A percentile compares a stretch with the other conserved stretches of the same genome.
Conservation (phyloP, 441 rosid genomes). For the Pelargonium cotyledonis region DNA sequence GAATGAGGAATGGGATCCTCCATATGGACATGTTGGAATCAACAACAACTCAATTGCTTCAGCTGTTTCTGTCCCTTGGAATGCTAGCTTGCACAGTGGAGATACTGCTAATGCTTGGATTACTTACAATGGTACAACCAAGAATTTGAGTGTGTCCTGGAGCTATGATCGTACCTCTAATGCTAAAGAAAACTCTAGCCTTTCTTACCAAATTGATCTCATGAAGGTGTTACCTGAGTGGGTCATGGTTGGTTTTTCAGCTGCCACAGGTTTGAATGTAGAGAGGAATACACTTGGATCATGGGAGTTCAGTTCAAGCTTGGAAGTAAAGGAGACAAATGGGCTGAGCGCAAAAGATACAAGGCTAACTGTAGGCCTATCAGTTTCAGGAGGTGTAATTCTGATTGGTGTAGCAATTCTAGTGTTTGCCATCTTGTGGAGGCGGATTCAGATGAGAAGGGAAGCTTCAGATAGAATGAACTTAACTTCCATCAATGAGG, state of each 20-base stretch:
- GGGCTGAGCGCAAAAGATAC: neutral
- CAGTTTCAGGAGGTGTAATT: neutral
- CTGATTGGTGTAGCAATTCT: neutral
- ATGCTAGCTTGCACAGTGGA: slow-evolving; percentile 27
- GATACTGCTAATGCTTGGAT: slow-evolving; percentile 28
- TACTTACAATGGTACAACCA: slow-evolving; percentile 23
- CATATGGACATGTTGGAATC: slow-evolving; percentile 33
- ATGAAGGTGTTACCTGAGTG: slow-evolving; percentile 30
- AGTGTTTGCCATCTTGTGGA: too few species aligned
- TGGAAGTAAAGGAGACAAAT: slow-evolving; percentile 14
- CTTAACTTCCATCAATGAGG: too few species aligned
- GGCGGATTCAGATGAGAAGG: too few species aligned
- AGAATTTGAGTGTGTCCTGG: slow-evolving; percentile 31
- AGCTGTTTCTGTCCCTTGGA: slow-evolving; percentile 24
- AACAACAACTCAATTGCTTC: slow-evolving; percentile 33
- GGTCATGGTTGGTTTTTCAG: slow-evolving; percentile 34
- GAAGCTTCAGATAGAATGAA: too few species aligned
- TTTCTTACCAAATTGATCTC: slow-evolving; percentile 29
- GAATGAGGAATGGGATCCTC: slow-evolving; percentile 50
- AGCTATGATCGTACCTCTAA: slow-evolving; percentile 14
- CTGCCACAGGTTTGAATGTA: slow-evolving; percentile 12
- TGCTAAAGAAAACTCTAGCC: slow-evolving; percentile 23
- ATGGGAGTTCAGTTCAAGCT: slow-evolving; percentile 39
- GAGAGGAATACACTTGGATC: slow-evolving; percentile 24
- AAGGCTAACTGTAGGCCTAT: neutral